phyloP scores from a whole-genome alignment of 2,329 filamentous ascomycete species.

The Teratosphaeria gauchensis region DNA sequence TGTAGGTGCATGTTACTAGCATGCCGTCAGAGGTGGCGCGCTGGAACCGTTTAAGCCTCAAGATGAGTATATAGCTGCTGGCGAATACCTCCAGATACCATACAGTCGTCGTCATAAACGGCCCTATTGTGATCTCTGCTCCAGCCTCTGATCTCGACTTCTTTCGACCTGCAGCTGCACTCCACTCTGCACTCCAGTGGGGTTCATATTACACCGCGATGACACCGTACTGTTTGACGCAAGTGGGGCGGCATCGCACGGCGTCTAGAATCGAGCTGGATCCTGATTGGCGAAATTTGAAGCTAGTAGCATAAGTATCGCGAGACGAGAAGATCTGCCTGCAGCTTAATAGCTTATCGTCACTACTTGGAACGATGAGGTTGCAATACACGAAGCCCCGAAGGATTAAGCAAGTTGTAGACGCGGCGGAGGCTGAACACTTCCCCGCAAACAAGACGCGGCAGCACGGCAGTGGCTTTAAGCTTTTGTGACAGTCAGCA shows the following conservation, averaged over 20 bases:
- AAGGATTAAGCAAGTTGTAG: too few relatives aligned
- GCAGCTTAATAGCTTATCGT: too few relatives aligned
- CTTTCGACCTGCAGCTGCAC: neutral
- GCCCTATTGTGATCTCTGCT: neutral
- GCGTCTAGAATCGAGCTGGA: neutral
- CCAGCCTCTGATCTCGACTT: neutral
- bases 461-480: neutral
- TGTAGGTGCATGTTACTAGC: neutral
- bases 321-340: neutral
- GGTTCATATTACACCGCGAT: neutral
- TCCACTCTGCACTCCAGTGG: neutral
- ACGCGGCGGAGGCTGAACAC: neutral
- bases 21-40: neutral
- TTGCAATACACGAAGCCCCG: neutral
- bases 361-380: neutral
- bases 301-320: neutral
- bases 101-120: neutral
- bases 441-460: neutral
- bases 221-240: neutral
- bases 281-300: neutral
- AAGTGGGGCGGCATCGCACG: neutral
- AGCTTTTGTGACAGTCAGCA: neutral
- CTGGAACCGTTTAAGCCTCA: neutral
- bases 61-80: neutral
- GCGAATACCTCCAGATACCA: too few relatives aligned